These are phyloP conservation scores for Debaryomyces sp. DNA, from an alignment of 1,139 yeast genomes.

Conservation along the genomic window DNA sequence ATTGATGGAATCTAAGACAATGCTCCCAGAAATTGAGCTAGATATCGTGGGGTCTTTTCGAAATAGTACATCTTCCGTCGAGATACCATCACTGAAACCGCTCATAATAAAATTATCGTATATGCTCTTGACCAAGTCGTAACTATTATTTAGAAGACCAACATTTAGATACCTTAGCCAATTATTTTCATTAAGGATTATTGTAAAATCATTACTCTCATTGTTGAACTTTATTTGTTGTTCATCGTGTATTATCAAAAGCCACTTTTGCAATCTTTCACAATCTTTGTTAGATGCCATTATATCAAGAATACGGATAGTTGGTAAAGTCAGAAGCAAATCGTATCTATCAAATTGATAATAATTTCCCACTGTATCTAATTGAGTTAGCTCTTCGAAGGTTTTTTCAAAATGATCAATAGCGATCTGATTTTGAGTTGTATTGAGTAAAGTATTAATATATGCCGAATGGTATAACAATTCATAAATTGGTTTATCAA, in stretches of 20 bases:
- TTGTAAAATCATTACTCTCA: neutral
- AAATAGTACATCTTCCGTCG: conserved; percentile 5
- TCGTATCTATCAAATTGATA: neutral
- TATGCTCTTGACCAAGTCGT: conserved; percentile 29
- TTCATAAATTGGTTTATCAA: conserved; percentile 11
- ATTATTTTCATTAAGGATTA: conserved; percentile 11
- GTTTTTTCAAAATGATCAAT: conserved; percentile 20
- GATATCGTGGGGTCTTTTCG: neutral
- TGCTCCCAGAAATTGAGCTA: neutral
- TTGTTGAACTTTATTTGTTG: neutral
- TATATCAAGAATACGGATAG: conserved; percentile 15
- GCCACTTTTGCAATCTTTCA: conserved; percentile 18
- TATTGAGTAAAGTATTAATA: conserved; percentile 26
- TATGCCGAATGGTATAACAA: conserved; percentile 27
- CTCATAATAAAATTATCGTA: conserved; percentile 36
- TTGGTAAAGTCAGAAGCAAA: conserved; percentile 16
- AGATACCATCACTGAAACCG: conserved; percentile 21
- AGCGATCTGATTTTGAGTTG: conserved; percentile 28
- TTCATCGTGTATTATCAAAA: conserved; percentile 14
- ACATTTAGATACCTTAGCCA: conserved; percentile 29
- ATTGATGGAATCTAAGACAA: conserved; percentile 16
- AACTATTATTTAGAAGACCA: conserved; percentile 28
- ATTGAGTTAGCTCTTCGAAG: conserved; percentile 6
- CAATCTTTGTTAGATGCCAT: conserved; percentile 23
- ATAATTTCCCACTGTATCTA: neutral